Base-by-base conservation (phyloP, 495 filamentous ascomycete species). In the Penicillium steckii region DNA sequence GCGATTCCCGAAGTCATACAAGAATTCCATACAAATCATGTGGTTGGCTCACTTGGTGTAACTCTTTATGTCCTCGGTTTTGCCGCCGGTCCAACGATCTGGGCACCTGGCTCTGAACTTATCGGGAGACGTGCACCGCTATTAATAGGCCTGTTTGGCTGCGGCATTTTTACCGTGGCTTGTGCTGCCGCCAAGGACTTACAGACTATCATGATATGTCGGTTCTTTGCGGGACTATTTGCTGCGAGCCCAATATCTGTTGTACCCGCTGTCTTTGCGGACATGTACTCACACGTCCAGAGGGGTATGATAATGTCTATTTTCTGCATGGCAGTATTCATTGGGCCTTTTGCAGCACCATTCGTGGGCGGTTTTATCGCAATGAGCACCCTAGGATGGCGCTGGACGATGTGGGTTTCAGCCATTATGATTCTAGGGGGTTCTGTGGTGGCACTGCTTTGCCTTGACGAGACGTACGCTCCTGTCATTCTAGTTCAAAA, bases 161-260 rank as follows among this genome's bases (percentile, higher is more conserved):
- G 38, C 23, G 38, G 38, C 9, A 73, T 80, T 30, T 88, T 90
- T 59, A 78, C 74, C 2, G 86, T 90, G 55, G 85, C 61, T 0
- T 82, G 76, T 6, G 86, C 80, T 0, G 73, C 78, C 0, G 72
- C 82, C 3, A 87, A 87, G 63, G 85, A 90, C 50, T 69, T 88
- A 10, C 86, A 89, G 66, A 85, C 85, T 0, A 53, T 89, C 13
- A 74, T 89, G 72, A 67, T 89, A 33, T 86, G 82, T 10, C 71
- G 86, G 6, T 90, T 90, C 67, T 89, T 86, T 51, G 73, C 79
- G 1, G 86, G 83, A 0, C 77, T 89, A 40, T 90, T 89, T 55
- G 81, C 80, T 8, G 78, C 75, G 1, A 83, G 84, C 0, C 85
- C 87, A 0, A 74, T 89, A 1, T 87, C 85, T 2, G 86, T 86